Evolutionary conservation across 805 yeast species (phyloP), one percentile per base, ranked within the genome.

Genomic region (Ogataea haglerorum): DNA sequence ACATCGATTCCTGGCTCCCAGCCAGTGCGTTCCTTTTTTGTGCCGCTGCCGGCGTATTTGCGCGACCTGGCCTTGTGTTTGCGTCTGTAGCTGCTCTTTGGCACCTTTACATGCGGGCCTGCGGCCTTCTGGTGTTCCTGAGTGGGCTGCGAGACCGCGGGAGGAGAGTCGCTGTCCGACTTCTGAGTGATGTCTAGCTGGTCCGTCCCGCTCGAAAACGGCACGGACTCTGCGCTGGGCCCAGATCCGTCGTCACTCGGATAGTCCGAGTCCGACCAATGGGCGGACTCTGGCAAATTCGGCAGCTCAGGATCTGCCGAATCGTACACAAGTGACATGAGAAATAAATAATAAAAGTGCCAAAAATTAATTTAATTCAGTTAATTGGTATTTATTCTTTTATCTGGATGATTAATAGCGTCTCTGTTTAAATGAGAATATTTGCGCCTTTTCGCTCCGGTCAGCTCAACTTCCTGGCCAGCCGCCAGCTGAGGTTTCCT

Each of bases 1-100:
- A 75, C 64, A 50, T 78, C 74, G 19, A 77, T 67, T 14, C 84
- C 84, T 0, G 84, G 83, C 49, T 78, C 84, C 75, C 78, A 73
- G 17, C 72, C 76, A 4, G 76, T 68, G 34, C 73, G 52, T 36
- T 61, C 65, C 29, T 69, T 61, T 14, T 69, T 67, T 18, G 60
- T 57, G 9, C 63, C 58, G n/a, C 70, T 57, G 5, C 68, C 70
- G 3, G 49, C 46, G 43, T 69, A 70, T 26, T 53, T 58, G 26
- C 68, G 48, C 6, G 56, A 45, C 21, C 36, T 37, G 22, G 46
- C 32, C 13, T 43, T 43, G 10, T 37, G 40, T 15, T 34, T 40
- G 10, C 26, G 31, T 4, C 38, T 34, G n/a, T 42, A 23, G 14
- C 34, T 32, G 16, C n/a, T 6, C 22, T 14, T 24, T 6, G 30